Evolutionary conservation across 1,139 yeast genomes (phyloP).

Genomic region (Hansenula lynferdii): DNA sequence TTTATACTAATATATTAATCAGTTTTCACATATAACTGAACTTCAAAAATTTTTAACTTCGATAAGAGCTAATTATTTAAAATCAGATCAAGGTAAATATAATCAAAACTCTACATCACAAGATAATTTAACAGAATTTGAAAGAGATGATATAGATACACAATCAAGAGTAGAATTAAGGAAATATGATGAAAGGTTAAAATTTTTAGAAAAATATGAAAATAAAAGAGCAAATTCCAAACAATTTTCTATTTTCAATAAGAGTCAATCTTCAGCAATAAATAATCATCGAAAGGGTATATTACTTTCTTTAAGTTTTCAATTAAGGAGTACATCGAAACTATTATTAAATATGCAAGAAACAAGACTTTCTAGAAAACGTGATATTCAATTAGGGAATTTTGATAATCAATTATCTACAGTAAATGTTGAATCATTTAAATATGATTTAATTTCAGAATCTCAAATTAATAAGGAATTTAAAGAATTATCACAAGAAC

Average conservation of each 20-base stretch:
- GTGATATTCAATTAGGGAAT: slow-evolving; percentile 18
- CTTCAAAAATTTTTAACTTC: slow-evolving; percentile 36
- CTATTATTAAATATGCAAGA: slow-evolving; percentile 38
- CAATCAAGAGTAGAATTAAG: slow-evolving; percentile 49
- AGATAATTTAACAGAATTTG: slow-evolving; percentile 33
- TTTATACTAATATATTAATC: background rate
- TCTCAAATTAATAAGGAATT: slow-evolving; percentile 24
- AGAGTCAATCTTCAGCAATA: slow-evolving; percentile 23
- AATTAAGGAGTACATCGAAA: slow-evolving; percentile 32
- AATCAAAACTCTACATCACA: background rate
- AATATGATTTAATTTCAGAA: slow-evolving; percentile 20
- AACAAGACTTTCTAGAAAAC: slow-evolving; percentile 37
- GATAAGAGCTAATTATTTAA: slow-evolving; percentile 40
- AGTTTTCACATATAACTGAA: slow-evolving; percentile 29
- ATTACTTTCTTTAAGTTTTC: slow-evolving; percentile 34
- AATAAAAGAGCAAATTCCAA: slow-evolving; percentile 31
- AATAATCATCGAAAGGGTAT: slow-evolving; percentile 29
- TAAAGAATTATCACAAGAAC: slow-evolving; percentile 46
- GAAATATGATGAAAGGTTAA: slow-evolving; percentile 45
- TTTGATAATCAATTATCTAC: slow-evolving; percentile 8
- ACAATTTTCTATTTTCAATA: slow-evolving; percentile 12
- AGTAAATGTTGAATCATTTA: slow-evolving; percentile 9
- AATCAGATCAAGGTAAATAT: slow-evolving; percentile 18
- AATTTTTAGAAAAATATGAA: slow-evolving; percentile 47
- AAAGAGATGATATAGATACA: slow-evolving; percentile 51